Percentiles rank a stretch among this genome's conserved stretches.
Conservation (phyloP, 148 eudicot species). For the Chenopodium berlandieri region DNA sequence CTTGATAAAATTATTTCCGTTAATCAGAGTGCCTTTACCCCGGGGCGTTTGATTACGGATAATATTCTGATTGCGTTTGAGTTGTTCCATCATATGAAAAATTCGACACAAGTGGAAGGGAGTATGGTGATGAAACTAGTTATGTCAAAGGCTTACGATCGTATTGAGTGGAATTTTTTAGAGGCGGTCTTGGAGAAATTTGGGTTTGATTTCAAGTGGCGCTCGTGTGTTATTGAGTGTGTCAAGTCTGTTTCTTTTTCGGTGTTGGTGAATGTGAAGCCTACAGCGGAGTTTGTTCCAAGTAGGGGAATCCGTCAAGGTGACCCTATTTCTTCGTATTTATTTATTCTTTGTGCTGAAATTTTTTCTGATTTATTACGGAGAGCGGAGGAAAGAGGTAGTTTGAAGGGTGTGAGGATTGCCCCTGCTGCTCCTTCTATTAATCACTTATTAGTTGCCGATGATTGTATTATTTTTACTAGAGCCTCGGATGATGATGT, state of each 20-base stretch:
- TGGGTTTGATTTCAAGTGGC: not conserved
- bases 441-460: not conserved
- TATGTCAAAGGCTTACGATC: not conserved
- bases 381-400: not conserved
- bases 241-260: not conserved
- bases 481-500: not conserved
- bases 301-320: not conserved
- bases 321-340: not conserved
- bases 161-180: not conserved
- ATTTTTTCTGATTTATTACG: not conserved
- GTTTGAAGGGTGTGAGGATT: not conserved
- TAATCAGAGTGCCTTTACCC: not conserved
- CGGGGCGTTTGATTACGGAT: not conserved
- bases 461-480: not conserved
- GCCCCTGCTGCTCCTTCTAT: not conserved
- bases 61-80: not conserved
- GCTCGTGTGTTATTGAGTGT: not conserved
- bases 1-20: not conserved
- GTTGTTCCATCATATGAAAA: not conserved
- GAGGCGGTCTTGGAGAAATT: not conserved
- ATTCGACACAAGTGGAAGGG: not conserved
- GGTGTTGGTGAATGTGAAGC: not conserved
- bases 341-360: not conserved
- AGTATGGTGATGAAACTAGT: not conserved
- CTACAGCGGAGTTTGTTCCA: not conserved